Evolutionary conservation across 2,329 filamentous ascomycete species (phyloP).

Genomic region (Alternaria sp.): DNA sequence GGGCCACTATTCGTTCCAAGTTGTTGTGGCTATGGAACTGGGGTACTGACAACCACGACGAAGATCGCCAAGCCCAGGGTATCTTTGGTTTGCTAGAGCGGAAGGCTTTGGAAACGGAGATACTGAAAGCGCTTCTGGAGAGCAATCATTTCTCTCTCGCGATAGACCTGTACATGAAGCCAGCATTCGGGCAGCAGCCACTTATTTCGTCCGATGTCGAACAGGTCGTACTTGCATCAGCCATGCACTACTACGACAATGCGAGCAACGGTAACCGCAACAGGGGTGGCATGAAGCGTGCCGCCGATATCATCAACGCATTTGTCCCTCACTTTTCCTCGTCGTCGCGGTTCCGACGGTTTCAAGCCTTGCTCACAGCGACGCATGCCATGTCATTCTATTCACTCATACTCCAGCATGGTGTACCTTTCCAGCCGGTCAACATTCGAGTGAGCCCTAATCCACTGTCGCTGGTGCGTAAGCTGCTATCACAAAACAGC

Average conservation of each 20-base stretch:
- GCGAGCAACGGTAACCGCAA: constrained; percentile 82
- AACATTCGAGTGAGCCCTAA: constrained; percentile 79
- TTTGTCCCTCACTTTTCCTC: constrained; percentile 67
- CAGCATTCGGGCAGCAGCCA: constrained; percentile 60
- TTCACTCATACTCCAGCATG: constrained; percentile 78
- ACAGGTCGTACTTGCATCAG: constrained; percentile 68
- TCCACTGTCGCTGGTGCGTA: constrained; percentile 75
- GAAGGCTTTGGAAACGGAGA: constrained; percentile 72
- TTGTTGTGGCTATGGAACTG: constrained; percentile 78
- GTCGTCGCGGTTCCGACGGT: constrained; percentile 62
- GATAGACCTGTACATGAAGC: constrained; percentile 64
- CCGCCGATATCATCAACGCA: constrained; percentile 66
- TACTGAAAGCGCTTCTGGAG: constrained; percentile 72
- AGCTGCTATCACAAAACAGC: constrained; percentile 77
- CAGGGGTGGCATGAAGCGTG: constrained; percentile 78
- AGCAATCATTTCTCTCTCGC: constrained; percentile 71
- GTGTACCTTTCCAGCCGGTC: constrained; percentile 80
- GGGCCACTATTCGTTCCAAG: constrained; percentile 64
- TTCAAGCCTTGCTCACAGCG: constrained; percentile 72
- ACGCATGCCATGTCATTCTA: constrained; percentile 81
- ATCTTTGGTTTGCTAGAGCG: constrained; percentile 66
- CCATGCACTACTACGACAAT: constrained; percentile 78
- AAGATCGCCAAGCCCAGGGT: constrained; percentile 55
- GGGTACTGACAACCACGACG: constrained; percentile 62
- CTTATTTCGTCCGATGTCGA: constrained; percentile 63